These are phyloP conservation scores for Vigna reflexopilosa DNA, from an alignment of 306 rosid species.

Conservation along the genomic window DNA sequence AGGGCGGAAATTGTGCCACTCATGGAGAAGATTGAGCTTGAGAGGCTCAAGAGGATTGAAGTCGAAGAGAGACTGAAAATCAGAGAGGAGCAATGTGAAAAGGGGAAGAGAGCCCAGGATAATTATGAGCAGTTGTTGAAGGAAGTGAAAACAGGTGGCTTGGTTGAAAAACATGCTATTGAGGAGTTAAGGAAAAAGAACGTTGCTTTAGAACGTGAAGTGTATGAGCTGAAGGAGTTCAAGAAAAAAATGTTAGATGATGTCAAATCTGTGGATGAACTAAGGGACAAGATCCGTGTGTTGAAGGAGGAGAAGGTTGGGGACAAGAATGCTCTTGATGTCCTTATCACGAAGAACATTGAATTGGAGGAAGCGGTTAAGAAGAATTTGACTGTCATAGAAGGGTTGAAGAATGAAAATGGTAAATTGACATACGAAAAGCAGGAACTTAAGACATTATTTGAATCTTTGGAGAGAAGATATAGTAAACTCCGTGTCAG, in stretches of 20 bases:
- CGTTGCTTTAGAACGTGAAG: background rate
- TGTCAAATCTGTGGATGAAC: background rate
- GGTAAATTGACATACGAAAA: background rate
- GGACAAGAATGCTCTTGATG: constrained; percentile 3
- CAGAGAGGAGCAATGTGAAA: constrained; percentile 22
- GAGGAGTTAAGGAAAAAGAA: constrained; percentile 4
- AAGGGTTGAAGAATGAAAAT: background rate
- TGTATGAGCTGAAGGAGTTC: constrained; percentile 7
- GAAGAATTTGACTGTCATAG: background rate
- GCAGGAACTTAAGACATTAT: background rate
- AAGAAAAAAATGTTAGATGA: constrained; percentile 10
- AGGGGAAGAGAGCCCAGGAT: background rate
- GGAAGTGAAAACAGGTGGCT: background rate
- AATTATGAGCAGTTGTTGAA: constrained; percentile 46
- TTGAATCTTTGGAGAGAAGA: background rate
- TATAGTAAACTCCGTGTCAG: background rate
- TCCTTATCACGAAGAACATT: background rate
- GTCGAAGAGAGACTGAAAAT: constrained; percentile 12
- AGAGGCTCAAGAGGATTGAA: background rate
- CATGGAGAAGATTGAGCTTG: background rate
- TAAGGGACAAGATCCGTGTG: background rate
- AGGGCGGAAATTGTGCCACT: background rate
- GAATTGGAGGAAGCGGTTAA: constrained; percentile 34
- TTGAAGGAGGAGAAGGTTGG: constrained; percentile 35
- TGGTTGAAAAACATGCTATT: background rate